Base-by-base conservation (phyloP, 1,139 yeast species). In the Yamadazyma triangularis region DNA sequence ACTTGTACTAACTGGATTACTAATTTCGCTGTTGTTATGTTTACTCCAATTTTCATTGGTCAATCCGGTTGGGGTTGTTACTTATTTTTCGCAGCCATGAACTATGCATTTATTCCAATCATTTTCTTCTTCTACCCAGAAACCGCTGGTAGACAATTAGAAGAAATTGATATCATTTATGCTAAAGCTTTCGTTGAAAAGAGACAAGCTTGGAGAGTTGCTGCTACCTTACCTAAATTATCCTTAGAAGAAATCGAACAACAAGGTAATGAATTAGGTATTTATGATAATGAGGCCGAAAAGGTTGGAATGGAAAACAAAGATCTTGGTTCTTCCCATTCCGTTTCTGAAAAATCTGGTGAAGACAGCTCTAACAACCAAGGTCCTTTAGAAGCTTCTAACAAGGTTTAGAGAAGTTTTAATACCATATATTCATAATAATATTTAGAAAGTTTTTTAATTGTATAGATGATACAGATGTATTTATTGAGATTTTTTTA, bases 181-280 rank as follows among this genome's bases (percentile, higher is more conserved):
- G 74, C 75, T 28, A 69, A 64, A 52, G 69, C 77, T 13, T 56
- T 58, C 39, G 56, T 53, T 26, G 77, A 71, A 29, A 56, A 58
- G 14, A 59, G 59, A 36, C 67, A 66, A 38, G 67, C 73, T 21
- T 70, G 62, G 61, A 56, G 67, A 49, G 72, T 71, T 28, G 77
- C 77, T 26, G 62, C 66, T 25, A 59, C 67, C 31, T 41, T 71
- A 58, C 76, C 76, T 27, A 66, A 63, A 45, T 56, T 71, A 36
- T 45, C 64, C 12, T 50, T 47, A 33, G 51, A 55, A 40, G 70
- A 70, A 45, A 60, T 71, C 40, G 76, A 70, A 51, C 61, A 56
- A 32, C 69, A 69, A 38, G 75, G 73, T 52, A 57, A 47, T 37
- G 64, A 57, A 41, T 59, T 71, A 44, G 75, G 76, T 28, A 52